phyloP scores from a whole-genome alignment of 78 protist genomes.

The Dictyostelium brefeldianum region DNA sequence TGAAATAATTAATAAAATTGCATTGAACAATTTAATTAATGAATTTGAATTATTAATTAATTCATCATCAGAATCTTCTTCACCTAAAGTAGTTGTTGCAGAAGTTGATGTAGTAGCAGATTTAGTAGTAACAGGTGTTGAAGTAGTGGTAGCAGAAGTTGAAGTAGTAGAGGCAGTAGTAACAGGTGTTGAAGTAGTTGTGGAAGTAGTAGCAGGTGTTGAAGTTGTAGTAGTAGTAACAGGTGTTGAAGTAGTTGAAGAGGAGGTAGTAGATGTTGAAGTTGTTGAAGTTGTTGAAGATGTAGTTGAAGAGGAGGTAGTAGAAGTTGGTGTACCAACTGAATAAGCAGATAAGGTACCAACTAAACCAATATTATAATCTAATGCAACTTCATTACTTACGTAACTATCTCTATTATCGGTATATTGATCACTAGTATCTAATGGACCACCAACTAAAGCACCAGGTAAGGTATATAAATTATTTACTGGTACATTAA shows the following conservation, averaged over 20 bases:
- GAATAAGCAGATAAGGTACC: slow-evolving; percentile 27
- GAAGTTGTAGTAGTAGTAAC: neutral
- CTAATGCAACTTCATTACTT: slow-evolving; percentile 26
- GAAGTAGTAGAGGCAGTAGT: too few species aligned
- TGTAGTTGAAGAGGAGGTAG: neutral
- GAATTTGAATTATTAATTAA: too few species aligned
- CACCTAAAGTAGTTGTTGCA: neutral
- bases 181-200: neutral
- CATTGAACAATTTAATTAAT: too few species aligned
- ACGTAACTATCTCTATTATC: slow-evolving; percentile 12
- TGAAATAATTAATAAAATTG: too few species aligned
- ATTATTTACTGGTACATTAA: slow-evolving; percentile 17
- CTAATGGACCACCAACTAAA: slow-evolving; percentile 33
- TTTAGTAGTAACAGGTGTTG: too few species aligned
- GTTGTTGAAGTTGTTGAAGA: neutral
- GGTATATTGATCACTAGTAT: neutral
- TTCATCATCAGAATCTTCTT: too few species aligned
- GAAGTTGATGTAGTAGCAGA: neutral
- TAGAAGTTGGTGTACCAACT: neutral
- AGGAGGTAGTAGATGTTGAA: neutral
- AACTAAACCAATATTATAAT: slow-evolving; percentile 37
- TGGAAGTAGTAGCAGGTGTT: neutral
- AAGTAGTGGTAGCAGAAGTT: neutral
- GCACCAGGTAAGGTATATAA: slow-evolving; percentile 10
- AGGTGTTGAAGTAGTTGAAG: neutral